These are phyloP conservation scores for Plenodomus tracheiphilus DNA, from an alignment of 2,329 filamentous ascomycete species.

Conservation along the genomic window DNA sequence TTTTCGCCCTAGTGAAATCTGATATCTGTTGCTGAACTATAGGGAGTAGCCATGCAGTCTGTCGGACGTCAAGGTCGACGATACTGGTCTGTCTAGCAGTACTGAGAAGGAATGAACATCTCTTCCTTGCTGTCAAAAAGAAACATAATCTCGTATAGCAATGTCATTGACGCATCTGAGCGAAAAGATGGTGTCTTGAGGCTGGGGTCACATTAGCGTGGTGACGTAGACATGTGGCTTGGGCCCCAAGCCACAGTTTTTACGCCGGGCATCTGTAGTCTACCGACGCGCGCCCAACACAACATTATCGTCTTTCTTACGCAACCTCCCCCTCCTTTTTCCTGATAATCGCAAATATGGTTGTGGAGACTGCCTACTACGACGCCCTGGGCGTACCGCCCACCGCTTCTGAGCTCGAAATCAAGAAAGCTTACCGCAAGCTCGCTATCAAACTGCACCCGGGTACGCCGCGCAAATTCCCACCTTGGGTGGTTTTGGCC, in stretches of 20 bases:
- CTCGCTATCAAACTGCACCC: constrained; percentile 92
- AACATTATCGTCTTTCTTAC: constrained; percentile 11
- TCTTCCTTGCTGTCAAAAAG: too few species aligned
- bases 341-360: constrained; percentile 59
- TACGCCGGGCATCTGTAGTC: constrained; percentile 12
- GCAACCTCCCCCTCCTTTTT: constrained; percentile 6
- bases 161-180: too few species aligned
- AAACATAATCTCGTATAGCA: too few species aligned
- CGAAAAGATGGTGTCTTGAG: not conserved
- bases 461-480: constrained; percentile 55
- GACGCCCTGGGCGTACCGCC: constrained; percentile 83
- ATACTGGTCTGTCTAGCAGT: too few species aligned
- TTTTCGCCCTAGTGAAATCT: not conserved
- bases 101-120: too few species aligned
- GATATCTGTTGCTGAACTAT: not conserved
- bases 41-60: not conserved
- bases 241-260: constrained; percentile 22
- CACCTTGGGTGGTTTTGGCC: constrained; percentile 1
- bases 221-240: constrained; percentile 22
- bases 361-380: constrained; percentile 86
- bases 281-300: constrained; percentile 21
- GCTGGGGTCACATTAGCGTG: constrained; percentile 6
- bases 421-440: constrained; percentile 94
- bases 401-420: constrained; percentile 85
- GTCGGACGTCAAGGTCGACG: too few species aligned